Percentiles rank a stretch among this genome's conserved stretches.
These are phyloP conservation scores for Linnemannia hyalina DNA, from an alignment of 192 early-diverging fungal genomes.

Conservation along the genomic window DNA sequence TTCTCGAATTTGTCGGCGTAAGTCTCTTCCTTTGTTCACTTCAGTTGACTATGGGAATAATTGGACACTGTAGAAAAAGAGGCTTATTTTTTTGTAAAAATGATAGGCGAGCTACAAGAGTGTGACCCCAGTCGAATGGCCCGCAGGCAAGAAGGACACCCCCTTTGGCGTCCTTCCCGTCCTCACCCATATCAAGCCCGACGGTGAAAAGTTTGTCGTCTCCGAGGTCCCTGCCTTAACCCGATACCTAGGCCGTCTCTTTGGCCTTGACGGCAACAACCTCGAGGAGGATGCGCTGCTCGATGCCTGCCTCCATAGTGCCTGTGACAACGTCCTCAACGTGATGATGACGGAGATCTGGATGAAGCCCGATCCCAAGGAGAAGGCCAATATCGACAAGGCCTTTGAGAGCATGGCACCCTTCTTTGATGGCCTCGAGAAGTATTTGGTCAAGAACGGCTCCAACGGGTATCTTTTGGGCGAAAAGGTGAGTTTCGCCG, in stretches of 20 bases:
- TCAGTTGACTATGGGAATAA: background rate
- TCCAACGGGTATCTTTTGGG: constrained; percentile 45
- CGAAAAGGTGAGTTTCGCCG: constrained; percentile 29
- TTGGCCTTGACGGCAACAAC: constrained; percentile 18
- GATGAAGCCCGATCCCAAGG: constrained; percentile 25
- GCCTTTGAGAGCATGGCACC: constrained; percentile 22
- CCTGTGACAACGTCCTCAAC: constrained; percentile 29
- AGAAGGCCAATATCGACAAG: constrained; percentile 16
- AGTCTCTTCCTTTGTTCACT: background rate
- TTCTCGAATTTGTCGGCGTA: constrained; percentile 50
- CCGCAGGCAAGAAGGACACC: constrained; percentile 32
- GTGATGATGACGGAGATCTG: constrained; percentile 19
- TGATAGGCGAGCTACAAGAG: constrained; percentile 42
- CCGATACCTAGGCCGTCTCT: constrained; percentile 34
- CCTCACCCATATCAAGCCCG: constrained; percentile 34
- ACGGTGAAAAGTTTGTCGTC: constrained; percentile 21
- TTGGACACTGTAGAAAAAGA: background rate
- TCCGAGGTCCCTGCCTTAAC: constrained; percentile 21
- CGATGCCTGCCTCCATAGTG: constrained; percentile 21
- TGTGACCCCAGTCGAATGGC: constrained; percentile 37
- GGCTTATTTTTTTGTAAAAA: background rate
- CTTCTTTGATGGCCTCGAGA: constrained; percentile 42
- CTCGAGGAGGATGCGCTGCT: constrained; percentile 34
- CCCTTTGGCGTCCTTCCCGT: constrained; percentile 46
- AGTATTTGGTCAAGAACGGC: constrained; percentile 33